Percentiles rank a stretch among this genome's conserved stretches.
These are phyloP conservation scores for Lipomyces spencermartinsiae DNA, from an alignment of 805 yeast genomes.

Conservation along the genomic window DNA sequence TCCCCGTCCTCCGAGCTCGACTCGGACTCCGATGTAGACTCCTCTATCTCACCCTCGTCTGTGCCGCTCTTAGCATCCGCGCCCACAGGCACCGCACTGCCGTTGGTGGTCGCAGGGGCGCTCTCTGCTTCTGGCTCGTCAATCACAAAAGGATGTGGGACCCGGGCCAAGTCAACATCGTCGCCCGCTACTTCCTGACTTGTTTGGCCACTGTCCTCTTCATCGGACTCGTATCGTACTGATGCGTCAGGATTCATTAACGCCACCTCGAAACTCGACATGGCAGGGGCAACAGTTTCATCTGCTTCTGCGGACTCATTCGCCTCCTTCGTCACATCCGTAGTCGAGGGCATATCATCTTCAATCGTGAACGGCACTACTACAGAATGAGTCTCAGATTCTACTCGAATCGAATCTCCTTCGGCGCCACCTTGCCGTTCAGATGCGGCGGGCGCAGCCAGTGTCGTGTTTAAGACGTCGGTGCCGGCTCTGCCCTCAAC, in stretches of 20 bases:
- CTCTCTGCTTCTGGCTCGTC: slow-evolving; percentile 16
- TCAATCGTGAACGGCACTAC: slow-evolving; percentile 6
- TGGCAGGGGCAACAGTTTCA: neutral
- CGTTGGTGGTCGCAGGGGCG: neutral
- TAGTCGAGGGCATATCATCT: slow-evolving; percentile 9
- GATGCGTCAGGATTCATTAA: slow-evolving; percentile 20
- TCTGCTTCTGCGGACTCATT: neutral
- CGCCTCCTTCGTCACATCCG: neutral
- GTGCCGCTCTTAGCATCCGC: slow-evolving; percentile 6
- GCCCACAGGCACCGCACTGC: neutral
- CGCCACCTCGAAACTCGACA: slow-evolving; percentile 20
- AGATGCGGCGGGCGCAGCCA: neutral
- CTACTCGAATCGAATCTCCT: slow-evolving; percentile 1
- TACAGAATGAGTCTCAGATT: slow-evolving; percentile 6
- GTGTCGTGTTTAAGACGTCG: neutral
- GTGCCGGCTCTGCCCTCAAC: neutral
- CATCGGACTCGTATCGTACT: slow-evolving; percentile 31
- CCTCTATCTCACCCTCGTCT: slow-evolving; percentile 19
- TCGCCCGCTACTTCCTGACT: slow-evolving; percentile 4
- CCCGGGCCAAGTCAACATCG: neutral
- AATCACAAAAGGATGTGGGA: slow-evolving; percentile 18
- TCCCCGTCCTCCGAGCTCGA: slow-evolving; percentile 32
- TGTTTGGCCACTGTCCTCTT: neutral
- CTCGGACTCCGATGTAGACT: slow-evolving; percentile 14
- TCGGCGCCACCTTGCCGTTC: neutral